Evolutionary conservation across 2,329 filamentous ascomycete genomes (phyloP).

Genomic region (Corinectria fuckeliana): DNA sequence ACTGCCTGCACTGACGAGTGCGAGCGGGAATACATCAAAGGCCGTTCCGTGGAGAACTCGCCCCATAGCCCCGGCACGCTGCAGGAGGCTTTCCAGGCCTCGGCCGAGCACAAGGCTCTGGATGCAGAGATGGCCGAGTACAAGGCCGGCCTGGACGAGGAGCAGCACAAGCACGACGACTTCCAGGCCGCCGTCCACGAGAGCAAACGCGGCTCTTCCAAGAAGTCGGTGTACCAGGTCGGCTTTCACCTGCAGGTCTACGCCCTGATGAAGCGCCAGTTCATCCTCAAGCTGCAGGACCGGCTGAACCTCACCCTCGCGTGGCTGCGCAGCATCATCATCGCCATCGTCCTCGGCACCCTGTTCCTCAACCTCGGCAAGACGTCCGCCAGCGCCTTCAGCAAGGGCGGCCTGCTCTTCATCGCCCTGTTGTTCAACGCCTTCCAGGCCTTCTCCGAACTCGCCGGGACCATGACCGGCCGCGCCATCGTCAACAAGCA

Average conservation of each 20-base stretch:
- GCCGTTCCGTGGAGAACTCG: slow-evolving; percentile 68
- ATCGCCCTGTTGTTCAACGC: slow-evolving; percentile 82
- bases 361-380: slow-evolving; percentile 75
- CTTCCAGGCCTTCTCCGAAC: slow-evolving; percentile 84
- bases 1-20: slow-evolving; percentile 86
- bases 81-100: slow-evolving; percentile 73
- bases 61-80: slow-evolving; percentile 73
- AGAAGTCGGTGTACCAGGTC: slow-evolving; percentile 80
- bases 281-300: slow-evolving; percentile 85
- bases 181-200: slow-evolving; percentile 79
- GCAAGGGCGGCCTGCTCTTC: slow-evolving; percentile 82
- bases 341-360: slow-evolving; percentile 80
- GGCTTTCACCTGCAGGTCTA: slow-evolving; percentile 84
- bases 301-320: slow-evolving; percentile 77
- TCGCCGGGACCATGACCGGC: slow-evolving; percentile 77
- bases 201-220: slow-evolving; percentile 77
- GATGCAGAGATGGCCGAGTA: slow-evolving; percentile 73
- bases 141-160: slow-evolving; percentile 65
- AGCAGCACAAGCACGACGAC: slow-evolving; percentile 74
- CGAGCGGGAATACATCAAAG: slow-evolving; percentile 77
- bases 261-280: slow-evolving; percentile 84
- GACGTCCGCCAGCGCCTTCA: slow-evolving; percentile 75
- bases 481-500: slow-evolving; percentile 84
- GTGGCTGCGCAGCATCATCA: slow-evolving; percentile 71
- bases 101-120: slow-evolving; percentile 62